Evolutionary conservation across 2,329 filamentous ascomycete species (phyloP).

Genomic region (Monosporascus sp.): DNA sequence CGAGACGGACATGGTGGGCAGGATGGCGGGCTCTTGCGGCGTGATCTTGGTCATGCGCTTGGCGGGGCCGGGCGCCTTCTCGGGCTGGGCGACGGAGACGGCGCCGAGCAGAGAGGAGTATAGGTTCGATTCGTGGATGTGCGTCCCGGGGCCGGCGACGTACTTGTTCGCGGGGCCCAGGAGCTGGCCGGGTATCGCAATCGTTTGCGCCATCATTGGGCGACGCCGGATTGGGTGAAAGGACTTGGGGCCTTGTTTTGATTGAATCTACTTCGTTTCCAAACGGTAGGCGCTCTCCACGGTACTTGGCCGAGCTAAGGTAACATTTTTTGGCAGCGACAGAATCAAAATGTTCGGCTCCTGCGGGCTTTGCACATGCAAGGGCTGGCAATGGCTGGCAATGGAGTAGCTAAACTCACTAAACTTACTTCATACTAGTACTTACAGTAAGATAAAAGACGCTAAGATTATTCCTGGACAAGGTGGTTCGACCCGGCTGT

Average conservation of each 20-base stretch:
- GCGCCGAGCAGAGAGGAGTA: conserved; percentile 78
- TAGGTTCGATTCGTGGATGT: conserved; percentile 69
- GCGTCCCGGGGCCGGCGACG: conserved; percentile 73
- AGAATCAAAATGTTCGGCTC: too few species aligned
- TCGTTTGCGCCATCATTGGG: conserved; percentile 25
- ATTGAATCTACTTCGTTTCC: too few species aligned
- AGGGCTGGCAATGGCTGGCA: too few species aligned
- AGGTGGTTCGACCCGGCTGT: neutral
- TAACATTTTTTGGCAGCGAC: too few species aligned
- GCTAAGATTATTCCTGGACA: neutral
- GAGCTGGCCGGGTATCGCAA: conserved; percentile 76
- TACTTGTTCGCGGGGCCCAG: conserved; percentile 65
- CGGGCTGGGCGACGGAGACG: conserved; percentile 49
- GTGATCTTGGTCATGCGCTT: conserved; percentile 55
- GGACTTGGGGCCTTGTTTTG: too few species aligned
- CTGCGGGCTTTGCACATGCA: too few species aligned
- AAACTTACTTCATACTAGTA: too few species aligned
- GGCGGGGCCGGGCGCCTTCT: conserved; percentile 41
- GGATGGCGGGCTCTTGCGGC: conserved; percentile 25
- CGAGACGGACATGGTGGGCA: conserved; percentile 52
- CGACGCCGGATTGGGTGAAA: neutral
- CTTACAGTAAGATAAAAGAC: neutral
- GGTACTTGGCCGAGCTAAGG: too few species aligned
- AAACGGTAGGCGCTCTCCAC: too few species aligned
- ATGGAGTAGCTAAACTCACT: too few species aligned